Evolutionary conservation across 345 rosid species (phyloP), one percentile per base, ranked within the genome.

Genomic region (Eucalyptus marginata): DNA sequence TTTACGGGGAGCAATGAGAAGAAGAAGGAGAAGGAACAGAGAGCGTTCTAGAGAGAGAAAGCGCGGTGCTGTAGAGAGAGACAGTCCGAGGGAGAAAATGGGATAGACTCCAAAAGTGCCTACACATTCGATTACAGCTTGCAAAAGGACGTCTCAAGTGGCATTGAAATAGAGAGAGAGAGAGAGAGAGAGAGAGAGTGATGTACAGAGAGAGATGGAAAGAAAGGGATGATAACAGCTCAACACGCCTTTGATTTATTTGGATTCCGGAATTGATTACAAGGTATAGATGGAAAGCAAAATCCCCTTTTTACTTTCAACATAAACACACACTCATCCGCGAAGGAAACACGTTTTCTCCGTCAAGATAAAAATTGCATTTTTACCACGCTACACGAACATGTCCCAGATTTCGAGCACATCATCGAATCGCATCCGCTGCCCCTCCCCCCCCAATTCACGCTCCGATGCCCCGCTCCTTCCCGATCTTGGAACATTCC

Each of bases 241-340:
- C 98, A 93, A 90, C 99, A 94, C 95, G 96, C 94, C 93, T 90
- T 90, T 91, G 89, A 68, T 88, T 91, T 88, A 68, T 88, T 91
- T 89, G 52, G 86, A 89, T 88, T 89, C 89, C 89, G 79, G 44
- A 54, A 62, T 13, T 36, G 47, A 87, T 49, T 29, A 22, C 50
- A 18, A 31, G 68, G 17, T 10, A 24, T 56, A 27, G 7, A 89
- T 31, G 33, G 84, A 46, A 54, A 29, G 25, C 51, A n/a, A 20
- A 52, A 80, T 83, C 7, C 29, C n/a, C 40, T 27, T 47, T 47
- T 7, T 1, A 56, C 62, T 56, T 56, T 49, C 14, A 6, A 88
- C 46, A 49, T 9, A 33, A 68, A 3, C 80, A 0, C 44, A 3
- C 24, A 5, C 20, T 76, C 6, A 44, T 22, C 46, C 27, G 7